These are phyloP conservation scores for Fusarium sp. DNA, from an alignment of 2,329 filamentous ascomycete species.

Conservation along the genomic window DNA sequence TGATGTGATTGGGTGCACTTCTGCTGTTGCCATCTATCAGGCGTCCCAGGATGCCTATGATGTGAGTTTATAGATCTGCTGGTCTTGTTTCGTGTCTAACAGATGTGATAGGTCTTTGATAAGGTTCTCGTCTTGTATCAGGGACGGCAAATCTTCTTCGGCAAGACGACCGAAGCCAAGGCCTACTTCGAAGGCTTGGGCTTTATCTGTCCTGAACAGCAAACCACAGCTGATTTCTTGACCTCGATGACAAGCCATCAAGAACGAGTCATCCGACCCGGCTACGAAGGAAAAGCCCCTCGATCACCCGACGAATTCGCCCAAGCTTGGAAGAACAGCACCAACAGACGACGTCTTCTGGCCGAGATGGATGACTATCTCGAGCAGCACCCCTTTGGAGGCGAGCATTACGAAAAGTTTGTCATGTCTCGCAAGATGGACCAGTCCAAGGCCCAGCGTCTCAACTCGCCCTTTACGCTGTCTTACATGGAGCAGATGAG, in stretches of 20 bases:
- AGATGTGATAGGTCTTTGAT: conserved; percentile 63
- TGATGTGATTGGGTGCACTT: conserved; percentile 68
- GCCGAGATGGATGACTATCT: conserved; percentile 48
- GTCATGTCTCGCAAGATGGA: conserved; percentile 35
- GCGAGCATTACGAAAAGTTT: conserved; percentile 42
- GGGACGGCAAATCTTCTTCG: conserved; percentile 70
- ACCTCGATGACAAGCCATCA: conserved; percentile 61
- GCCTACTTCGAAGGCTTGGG: conserved; percentile 55
- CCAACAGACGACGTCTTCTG: conserved; percentile 39
- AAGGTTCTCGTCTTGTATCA: conserved; percentile 77
- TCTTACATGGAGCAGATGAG: conserved; percentile 37
- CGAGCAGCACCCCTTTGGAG: conserved; percentile 40
- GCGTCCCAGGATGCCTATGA: conserved; percentile 57
- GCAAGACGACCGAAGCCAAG: conserved; percentile 40
- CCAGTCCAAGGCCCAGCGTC: conserved; percentile 39
- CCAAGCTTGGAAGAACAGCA: conserved; percentile 47
- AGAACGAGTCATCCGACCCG: conserved; percentile 49
- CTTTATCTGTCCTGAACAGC: conserved; percentile 65
- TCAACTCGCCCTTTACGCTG: conserved; percentile 32
- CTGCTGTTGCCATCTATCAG: conserved; percentile 74
- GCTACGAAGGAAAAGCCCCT: conserved; percentile 48
- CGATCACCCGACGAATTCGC: conserved; percentile 53
- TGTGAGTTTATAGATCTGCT: conserved; percentile 21
- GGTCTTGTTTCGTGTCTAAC: background rate
- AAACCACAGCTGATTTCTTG: conserved; percentile 80